These are phyloP conservation scores for Ophiostoma himal-ulmi DNA, from an alignment of 2,329 filamentous ascomycete genomes.

Conservation along the genomic window DNA sequence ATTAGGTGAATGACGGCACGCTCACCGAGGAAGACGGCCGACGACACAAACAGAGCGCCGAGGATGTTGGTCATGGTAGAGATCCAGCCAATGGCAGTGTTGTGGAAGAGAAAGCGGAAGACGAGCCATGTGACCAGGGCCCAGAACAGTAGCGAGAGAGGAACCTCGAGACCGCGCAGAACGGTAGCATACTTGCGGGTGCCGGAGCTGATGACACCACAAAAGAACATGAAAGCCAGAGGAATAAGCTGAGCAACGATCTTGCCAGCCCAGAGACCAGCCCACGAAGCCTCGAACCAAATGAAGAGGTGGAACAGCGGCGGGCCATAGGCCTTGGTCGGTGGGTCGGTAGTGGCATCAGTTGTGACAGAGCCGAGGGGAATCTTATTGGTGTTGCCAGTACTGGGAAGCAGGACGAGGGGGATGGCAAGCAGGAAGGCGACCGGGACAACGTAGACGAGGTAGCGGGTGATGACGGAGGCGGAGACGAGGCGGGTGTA, in stretches of 20 bases:
- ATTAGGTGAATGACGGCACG: conserved; percentile 76
- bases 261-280: conserved; percentile 62
- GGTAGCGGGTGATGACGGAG: conserved; percentile 59
- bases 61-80: conserved; percentile 59
- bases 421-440: conserved; percentile 57
- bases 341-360: conserved; percentile 20
- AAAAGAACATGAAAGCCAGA: conserved; percentile 60
- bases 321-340: conserved; percentile 36
- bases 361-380: conserved; percentile 31
- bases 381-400: conserved; percentile 34
- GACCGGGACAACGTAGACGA: conserved; percentile 62
- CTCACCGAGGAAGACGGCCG: conserved; percentile 67
- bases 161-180: conserved; percentile 57
- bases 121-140: conserved; percentile 56
- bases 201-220: conserved; percentile 62
- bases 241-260: conserved; percentile 57
- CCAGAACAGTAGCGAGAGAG: conserved; percentile 65
- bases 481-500: conserved; percentile 60
- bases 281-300: conserved; percentile 65
- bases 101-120: conserved; percentile 51
- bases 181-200: conserved; percentile 66
- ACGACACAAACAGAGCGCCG: conserved; percentile 60
- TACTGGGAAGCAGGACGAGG: conserved; percentile 50
- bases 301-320: conserved; percentile 57
- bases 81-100: conserved; percentile 46